Base-by-base conservation (phyloP, 192 early-diverging fungal genomes). In the Umbelopsis sp. region DNA sequence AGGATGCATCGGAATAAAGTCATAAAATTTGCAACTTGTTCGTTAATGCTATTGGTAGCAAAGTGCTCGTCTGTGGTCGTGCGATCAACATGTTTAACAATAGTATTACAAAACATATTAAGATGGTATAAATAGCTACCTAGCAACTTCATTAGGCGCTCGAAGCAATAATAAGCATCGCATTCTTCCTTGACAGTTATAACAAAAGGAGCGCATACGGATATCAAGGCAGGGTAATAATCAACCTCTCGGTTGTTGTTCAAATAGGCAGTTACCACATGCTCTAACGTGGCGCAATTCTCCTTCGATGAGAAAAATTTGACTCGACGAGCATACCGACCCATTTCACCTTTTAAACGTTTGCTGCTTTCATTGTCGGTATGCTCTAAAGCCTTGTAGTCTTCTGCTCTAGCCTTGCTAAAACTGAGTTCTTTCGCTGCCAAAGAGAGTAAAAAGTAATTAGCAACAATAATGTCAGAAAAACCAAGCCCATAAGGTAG, bases 241-340 rank as follows among this genome's bases (percentile, higher is more conserved):
- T 95, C 93, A 68, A 88, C 82, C 25, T 86, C 80, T 58, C 89
- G 87, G 73, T 93, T 88, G 74, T 89, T 82, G 81, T 90, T 92
- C 75, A 96, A 81, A 76, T 93, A 95, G 20, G 93, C 89, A 35
- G 87, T 90, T 61, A 97, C 90, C n/a, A 97, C 91, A 46, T 91
- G 88, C 73, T 97, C 94, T 76, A 92, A 88, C n/a, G 86, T 84
- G 46, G 83, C 82, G 11, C 86, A 85, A 13, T 75, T 46, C 53
- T 84, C 77, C 49, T 79, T 79, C 30, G 75, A 73, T 23, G 53
- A 61, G n/a, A 84, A 64, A 27, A 72, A 67, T 21, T 65, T 71
- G n/a, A 78, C 71, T 70, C 78, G 80, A 65, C 80, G 82, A 58
- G 86, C 77, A 72, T 91, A 93, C 58, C 91, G 84, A 52, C 77